Conservation (phyloP, 371 early-diverging fungal genomes). For the Homolaphlyctis polyrhiza region DNA sequence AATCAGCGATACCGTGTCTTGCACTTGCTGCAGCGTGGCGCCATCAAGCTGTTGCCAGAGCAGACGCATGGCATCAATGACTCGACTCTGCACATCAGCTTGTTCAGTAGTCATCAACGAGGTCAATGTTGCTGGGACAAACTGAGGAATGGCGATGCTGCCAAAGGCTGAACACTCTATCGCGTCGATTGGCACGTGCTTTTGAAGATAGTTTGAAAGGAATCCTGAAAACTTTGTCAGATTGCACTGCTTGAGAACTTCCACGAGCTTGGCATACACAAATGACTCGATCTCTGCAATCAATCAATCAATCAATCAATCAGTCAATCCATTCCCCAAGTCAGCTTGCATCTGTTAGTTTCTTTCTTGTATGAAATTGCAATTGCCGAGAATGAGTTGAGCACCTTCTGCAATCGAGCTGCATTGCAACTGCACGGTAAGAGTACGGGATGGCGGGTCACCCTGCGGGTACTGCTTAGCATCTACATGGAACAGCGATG, state of each 20-base stretch:
- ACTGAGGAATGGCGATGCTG: slow-evolving; percentile 26
- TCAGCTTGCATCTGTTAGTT: no score
- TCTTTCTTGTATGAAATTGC: no score
- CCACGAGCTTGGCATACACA: slow-evolving; percentile 41
- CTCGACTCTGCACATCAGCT: slow-evolving; percentile 9
- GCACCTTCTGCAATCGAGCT: no score
- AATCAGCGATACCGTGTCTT: slow-evolving; percentile 45
- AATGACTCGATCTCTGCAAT: slow-evolving; percentile 59
- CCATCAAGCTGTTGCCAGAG: slow-evolving; percentile 43
- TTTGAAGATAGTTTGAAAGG: slow-evolving; percentile 45
- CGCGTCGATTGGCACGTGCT: slow-evolving; percentile 51
- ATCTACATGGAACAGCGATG: no score
- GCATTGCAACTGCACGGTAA: no score
- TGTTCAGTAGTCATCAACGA: slow-evolving; percentile 6
- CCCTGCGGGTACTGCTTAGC: no score
- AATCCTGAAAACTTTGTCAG: slow-evolving; percentile 58
- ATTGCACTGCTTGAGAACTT: slow-evolving; percentile 39
- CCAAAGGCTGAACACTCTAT: slow-evolving; percentile 17
- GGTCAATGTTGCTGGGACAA: slow-evolving; percentile 12
- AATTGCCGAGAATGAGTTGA: no score
- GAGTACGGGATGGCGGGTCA: no score
- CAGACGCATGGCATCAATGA: slow-evolving; percentile 51
- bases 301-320: slow-evolving; percentile 2
- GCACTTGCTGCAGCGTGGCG: slow-evolving; percentile 33
- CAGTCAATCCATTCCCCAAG: no score